Conservation (phyloP, 78 protist genomes). For the Trichosphaerium sp. region DNA sequence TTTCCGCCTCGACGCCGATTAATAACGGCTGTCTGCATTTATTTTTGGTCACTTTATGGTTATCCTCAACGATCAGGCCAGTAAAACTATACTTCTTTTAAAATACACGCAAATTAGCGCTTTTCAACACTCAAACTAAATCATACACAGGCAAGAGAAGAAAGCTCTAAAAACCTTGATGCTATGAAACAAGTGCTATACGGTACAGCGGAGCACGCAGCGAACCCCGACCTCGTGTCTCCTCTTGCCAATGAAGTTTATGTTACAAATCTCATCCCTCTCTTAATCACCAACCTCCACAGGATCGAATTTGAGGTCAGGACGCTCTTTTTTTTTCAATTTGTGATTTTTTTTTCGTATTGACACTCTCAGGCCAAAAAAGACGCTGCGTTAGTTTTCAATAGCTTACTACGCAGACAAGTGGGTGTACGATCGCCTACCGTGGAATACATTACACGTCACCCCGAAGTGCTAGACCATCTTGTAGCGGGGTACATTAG, state of each 20-base stretch:
- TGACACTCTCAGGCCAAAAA: constrained; percentile 38
- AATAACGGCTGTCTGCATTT: too few species aligned
- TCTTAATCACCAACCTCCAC: constrained; percentile 29
- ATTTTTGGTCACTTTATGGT: too few species aligned
- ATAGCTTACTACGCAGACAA: constrained; percentile 48
- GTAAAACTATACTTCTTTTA: too few species aligned
- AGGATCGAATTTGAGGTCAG: constrained; percentile 61
- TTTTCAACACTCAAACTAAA: too few species aligned
- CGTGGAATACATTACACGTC: constrained; percentile 60
- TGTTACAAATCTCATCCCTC: constrained; percentile 18
- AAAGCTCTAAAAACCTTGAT: not conserved
- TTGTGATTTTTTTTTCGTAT: not conserved
- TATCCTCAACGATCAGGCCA: too few species aligned
- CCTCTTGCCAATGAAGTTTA: constrained; percentile 34
- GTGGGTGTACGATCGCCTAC: constrained; percentile 52
- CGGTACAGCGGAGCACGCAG: constrained; percentile 54
- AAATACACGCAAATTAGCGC: too few species aligned
- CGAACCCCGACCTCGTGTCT: constrained; percentile 16
- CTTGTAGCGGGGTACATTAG: constrained; percentile 55
- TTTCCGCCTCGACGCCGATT: too few species aligned
- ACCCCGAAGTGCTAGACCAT: constrained; percentile 26
- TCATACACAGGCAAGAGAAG: not conserved
- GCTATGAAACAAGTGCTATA: constrained; percentile 39
- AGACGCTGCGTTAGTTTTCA: constrained; percentile 68
- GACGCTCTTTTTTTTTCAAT: not conserved